phyloP scores from a whole-genome alignment of 2,329 filamentous ascomycete species.

The Curvularia eragrostidis region DNA sequence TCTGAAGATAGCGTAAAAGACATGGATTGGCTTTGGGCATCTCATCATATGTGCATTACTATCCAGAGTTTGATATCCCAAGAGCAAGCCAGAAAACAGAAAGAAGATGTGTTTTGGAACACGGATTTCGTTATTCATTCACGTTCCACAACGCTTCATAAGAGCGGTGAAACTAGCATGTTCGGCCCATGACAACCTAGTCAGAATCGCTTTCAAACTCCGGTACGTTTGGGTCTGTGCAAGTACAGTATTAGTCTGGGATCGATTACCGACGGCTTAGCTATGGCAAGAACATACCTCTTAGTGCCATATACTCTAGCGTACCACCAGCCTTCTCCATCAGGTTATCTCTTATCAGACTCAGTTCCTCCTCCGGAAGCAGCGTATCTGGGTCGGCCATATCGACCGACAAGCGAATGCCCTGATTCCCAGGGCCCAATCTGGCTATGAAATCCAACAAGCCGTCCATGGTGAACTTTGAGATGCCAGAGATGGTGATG shows the following conservation, averaged over 20 bases:
- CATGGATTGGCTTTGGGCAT: not conserved
- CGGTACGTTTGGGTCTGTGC: constrained; percentile 53
- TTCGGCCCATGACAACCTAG: constrained; percentile 24
- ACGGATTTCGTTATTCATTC: not conserved
- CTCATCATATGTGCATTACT: not conserved
- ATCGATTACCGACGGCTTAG: not conserved
- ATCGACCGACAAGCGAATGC: constrained; percentile 53
- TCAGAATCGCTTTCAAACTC: constrained; percentile 57
- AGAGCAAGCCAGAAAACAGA: not conserved
- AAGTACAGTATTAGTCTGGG: constrained; percentile 10
- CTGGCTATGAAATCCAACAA: constrained; percentile 56
- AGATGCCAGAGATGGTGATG: constrained; percentile 62
- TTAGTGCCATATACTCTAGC: constrained; percentile 53
- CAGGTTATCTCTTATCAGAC: constrained; percentile 48
- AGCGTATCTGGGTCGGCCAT: constrained; percentile 54
- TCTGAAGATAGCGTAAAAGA: not conserved
- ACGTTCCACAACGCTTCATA: not conserved
- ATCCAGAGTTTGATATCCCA: not conserved
- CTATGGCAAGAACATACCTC: constrained; percentile 45
- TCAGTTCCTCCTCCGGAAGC: constrained; percentile 51
- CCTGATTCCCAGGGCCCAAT: constrained; percentile 52
- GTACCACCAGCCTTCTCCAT: constrained; percentile 51
- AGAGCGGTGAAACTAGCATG: not conserved
- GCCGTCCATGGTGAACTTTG: constrained; percentile 61
- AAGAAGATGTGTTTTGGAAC: not conserved